A percentile compares a stretch with the other conserved stretches of the same genome.
These are phyloP conservation scores for Chytriomyces sp. DNA, from an alignment of 192 early-diverging fungal genomes.

Conservation along the genomic window DNA sequence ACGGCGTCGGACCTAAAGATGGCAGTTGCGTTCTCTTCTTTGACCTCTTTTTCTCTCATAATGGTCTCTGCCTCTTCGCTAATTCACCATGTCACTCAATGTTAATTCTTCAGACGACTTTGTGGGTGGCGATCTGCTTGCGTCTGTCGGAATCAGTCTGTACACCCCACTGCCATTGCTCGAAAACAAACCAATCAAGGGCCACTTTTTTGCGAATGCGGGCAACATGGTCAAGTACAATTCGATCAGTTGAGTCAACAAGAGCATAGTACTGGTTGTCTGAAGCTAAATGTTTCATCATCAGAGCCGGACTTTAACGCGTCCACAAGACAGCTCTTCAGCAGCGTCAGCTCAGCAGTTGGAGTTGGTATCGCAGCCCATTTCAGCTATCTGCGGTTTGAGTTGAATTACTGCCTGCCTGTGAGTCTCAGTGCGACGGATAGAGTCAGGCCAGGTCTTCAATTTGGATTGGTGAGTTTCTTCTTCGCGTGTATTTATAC, in stretches of 20 bases:
- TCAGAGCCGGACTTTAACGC: slow-evolving; percentile 7
- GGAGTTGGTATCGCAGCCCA: slow-evolving; percentile 86
- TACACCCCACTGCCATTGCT: slow-evolving; percentile 83
- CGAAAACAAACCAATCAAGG: slow-evolving; percentile 65
- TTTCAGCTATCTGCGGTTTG: slow-evolving; percentile 85
- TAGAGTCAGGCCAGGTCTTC: slow-evolving; percentile 70
- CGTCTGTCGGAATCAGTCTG: slow-evolving; percentile 76
- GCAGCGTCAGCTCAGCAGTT: slow-evolving; percentile 69
- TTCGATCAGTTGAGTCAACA: slow-evolving; percentile 16
- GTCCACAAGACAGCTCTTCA: slow-evolving; percentile 35
- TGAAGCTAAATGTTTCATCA: too few relatives aligned
- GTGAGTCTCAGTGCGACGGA: slow-evolving; percentile 43
- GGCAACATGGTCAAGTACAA: slow-evolving; percentile 73
- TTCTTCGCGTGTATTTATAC: too few relatives aligned
- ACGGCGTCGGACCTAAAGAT: slow-evolving; percentile 88
- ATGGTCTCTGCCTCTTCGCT: too few relatives aligned
- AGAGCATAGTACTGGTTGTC: too few relatives aligned
- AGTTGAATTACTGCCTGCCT: slow-evolving; percentile 91
- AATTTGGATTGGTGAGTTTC: slow-evolving; percentile 73
- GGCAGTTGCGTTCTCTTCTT: slow-evolving; percentile 50
- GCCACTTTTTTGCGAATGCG: slow-evolving; percentile 88
- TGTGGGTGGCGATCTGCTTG: slow-evolving; percentile 85
- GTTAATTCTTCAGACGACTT: slow-evolving; percentile 61
- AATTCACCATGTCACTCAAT: neutral
- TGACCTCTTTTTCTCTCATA: neutral